A percentile compares a stretch with the other conserved stretches of the same genome.
Conservation (phyloP, 2,329 filamentous ascomycete genomes). For the Aspergillus fijiensis region DNA sequence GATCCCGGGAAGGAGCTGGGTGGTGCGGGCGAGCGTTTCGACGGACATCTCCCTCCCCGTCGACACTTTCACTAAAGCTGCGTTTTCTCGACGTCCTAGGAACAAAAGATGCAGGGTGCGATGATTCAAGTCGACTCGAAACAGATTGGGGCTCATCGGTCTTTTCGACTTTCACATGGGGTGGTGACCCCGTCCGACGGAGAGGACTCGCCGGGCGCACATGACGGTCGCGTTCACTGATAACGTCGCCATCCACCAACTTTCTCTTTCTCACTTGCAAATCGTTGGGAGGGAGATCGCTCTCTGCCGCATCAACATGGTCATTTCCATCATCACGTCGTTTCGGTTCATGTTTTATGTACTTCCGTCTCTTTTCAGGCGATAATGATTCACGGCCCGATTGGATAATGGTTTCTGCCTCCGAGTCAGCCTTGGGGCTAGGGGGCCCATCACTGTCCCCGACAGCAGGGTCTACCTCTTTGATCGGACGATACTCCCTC, state of each 20-base stretch:
- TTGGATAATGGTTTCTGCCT: conserved; percentile 52
- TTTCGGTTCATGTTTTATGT: conserved; percentile 40
- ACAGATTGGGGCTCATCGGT: conserved; percentile 31
- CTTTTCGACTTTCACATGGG: conserved; percentile 40
- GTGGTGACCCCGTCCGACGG: conserved; percentile 30
- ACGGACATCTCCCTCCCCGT: conserved; percentile 31
- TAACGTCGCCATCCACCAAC: conserved; percentile 28
- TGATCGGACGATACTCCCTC: conserved; percentile 24
- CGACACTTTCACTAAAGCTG: conserved; percentile 39
- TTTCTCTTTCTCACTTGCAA: conserved; percentile 32
- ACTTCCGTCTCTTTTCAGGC: conserved; percentile 47
- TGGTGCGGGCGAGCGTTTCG: conserved; percentile 24
- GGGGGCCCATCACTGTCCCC: conserved; percentile 36
- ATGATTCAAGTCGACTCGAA: conserved; percentile 21
- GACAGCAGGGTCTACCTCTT: conserved; percentile 27
- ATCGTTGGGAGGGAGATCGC: conserved; percentile 24
- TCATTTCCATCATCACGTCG: conserved; percentile 29
- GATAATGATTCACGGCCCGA: conserved; percentile 47
- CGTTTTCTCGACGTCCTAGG: conserved; percentile 34
- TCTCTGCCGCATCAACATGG: conserved; percentile 19
- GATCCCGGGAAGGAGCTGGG: conserved; percentile 19
- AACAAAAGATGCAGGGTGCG: conserved; percentile 15
- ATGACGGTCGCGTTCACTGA: conserved; percentile 22
- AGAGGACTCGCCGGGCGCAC: conserved; percentile 27
- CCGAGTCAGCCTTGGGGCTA: conserved; percentile 47